phyloP scores from a whole-genome alignment of 129 eudicot species.

The Scalesia atractyloides region DNA sequence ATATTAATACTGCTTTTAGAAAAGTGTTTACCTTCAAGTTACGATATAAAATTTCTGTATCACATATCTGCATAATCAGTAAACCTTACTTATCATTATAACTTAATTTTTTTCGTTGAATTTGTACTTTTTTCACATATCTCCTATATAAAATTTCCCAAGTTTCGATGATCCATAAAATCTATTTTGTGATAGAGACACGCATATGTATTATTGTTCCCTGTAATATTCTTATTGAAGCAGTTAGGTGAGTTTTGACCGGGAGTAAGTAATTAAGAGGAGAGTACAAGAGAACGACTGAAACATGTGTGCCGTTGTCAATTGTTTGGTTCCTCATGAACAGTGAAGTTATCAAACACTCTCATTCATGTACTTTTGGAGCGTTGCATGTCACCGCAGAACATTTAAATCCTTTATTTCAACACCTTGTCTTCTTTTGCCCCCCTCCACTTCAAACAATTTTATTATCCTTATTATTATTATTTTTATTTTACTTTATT shows the following conservation, averaged over 20 bases:
- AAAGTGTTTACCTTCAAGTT: no score
- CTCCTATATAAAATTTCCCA: no score
- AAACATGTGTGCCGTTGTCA: conserved; percentile 6
- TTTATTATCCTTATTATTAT: neutral
- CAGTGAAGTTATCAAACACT: conserved; percentile 2
- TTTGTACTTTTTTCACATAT: no score
- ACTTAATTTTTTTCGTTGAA: no score
- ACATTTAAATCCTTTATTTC: neutral
- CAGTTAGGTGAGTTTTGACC: neutral
- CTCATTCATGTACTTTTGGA: conserved; percentile 12
- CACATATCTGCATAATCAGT: no score
- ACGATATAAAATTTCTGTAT: no score
- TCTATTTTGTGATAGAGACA: no score
- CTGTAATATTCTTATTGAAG: no score
- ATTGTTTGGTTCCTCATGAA: neutral
- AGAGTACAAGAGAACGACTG: neutral
- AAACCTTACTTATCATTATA: no score
- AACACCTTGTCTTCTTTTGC: neutral
- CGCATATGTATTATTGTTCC: no score
- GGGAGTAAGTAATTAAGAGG: neutral
- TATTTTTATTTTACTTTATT: neutral
- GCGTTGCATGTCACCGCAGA: neutral
- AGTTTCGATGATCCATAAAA: no score
- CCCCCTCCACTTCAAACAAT: neutral
- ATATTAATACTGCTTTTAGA: no score